Base-by-base conservation (phyloP, 148 eudicot genomes). In the Tetragonia tetragonoides region DNA sequence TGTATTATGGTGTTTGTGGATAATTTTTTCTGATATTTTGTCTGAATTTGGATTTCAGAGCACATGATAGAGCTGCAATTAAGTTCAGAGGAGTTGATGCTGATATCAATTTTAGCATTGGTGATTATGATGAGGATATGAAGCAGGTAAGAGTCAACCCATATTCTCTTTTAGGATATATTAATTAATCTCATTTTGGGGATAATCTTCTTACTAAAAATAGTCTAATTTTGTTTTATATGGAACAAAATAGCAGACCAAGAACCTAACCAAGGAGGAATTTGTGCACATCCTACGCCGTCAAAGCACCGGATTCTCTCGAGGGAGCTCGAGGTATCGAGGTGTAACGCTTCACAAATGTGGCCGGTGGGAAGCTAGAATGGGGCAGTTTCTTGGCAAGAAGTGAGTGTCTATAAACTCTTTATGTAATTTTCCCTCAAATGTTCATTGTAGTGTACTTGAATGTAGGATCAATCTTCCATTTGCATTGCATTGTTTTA, bases 1-100 rank as follows among this genome's bases (percentile, higher is more conserved):
- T 73, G 0, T 10, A 18, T 65, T 6, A 23, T 63, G 21, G 7
- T 44, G 0, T 44, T 5, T 44, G 2, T 20, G 68, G 62, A 64
- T 67, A 66, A 75, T 69, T n/a, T 38, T 80, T 23, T 39, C 42
- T 73, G 53, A 40, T 61, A 75, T 69, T n/a, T 38, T 80, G 20
- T 39, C 42, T 73, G 53, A 40, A 4, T n/a, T 64, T 54, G 54
- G 63, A 42, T 72, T 79, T 74, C 85, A 93, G 98, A 83, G 98
- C 98, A 40, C 91, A 93, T 76, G 98, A 93, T 84, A 83, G 98
- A 37, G 98, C 98, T 70, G 96, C 98, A 16, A 87, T 93, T 66
- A 93, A 91, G 81, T 93, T 93, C 61, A 84, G 98, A 59, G 98
- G 98, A 60, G 87, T 91, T 68, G 97, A 91, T 86, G 98, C 97